These are phyloP conservation scores for Magnolia kwangsiensis DNA, from an alignment of 164 flowering plant species.

Conservation along the genomic window DNA sequence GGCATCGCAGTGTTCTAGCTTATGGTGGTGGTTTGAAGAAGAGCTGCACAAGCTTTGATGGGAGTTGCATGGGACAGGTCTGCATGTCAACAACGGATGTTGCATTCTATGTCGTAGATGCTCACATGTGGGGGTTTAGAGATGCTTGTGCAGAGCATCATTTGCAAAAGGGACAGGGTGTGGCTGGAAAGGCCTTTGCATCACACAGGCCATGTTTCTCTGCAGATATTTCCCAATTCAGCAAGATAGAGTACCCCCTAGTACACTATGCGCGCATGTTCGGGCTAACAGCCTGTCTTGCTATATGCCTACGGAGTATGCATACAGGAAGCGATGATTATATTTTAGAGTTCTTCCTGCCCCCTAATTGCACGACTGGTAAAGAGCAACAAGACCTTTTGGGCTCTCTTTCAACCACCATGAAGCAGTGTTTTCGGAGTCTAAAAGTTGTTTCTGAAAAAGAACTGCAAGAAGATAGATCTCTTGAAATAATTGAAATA, in stretches of 20 bases:
- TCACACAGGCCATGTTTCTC: conserved; percentile 65
- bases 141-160: conserved; percentile 98
- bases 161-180: conserved; percentile 88
- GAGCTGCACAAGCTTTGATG: conserved; percentile 89
- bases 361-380: conserved; percentile 43
- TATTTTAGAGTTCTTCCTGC: conserved; percentile 85
- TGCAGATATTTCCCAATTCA: conserved; percentile 61
- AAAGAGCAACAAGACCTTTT: conserved; percentile 54
- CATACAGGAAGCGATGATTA: conserved; percentile 85
- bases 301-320: conserved; percentile 71
- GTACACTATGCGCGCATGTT: conserved; percentile 97
- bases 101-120: conserved; percentile 84
- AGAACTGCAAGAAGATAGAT: conserved; percentile 43
- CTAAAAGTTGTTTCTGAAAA: conserved; percentile 61
- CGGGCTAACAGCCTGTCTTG: conserved; percentile 64
- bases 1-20: conserved; percentile 79
- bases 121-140: conserved; percentile 91
- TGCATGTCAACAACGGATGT: conserved; percentile 96
- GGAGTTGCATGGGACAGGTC: conserved; percentile 85
- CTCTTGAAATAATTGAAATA: conserved; percentile 50
- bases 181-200: conserved; percentile 79
- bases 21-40: conserved; percentile 81
- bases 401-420: conserved; percentile 54
- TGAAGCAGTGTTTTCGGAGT: conserved; percentile 67
- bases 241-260: conserved; percentile 85